Conservation (phyloP, 805 yeast species). For the Candida morakotiae region DNA sequence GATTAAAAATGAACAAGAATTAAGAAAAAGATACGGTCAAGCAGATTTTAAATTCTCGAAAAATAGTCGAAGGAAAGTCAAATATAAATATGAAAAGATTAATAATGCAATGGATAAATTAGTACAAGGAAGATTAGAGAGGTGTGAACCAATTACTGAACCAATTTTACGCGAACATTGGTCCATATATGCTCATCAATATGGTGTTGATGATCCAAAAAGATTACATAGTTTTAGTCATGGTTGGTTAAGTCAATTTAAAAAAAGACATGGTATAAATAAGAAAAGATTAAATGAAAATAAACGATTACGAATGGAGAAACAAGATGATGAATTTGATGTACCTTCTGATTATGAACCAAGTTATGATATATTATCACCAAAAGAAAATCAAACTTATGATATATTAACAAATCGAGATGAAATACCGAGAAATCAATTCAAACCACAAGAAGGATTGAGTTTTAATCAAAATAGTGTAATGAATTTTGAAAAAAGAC, state of each 20-base stretch:
- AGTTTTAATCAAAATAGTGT: slow-evolving; percentile 16
- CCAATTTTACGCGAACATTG: slow-evolving; percentile 54
- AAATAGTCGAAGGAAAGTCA: slow-evolving; percentile 41
- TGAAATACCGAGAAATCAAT: slow-evolving; percentile 16
- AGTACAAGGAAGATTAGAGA: slow-evolving; percentile 42
- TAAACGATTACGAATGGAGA: background rate
- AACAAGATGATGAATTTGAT: slow-evolving; percentile 1
- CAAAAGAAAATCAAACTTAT: slow-evolving; percentile 6
- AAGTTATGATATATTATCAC: background rate
- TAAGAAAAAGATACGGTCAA: slow-evolving; percentile 42
- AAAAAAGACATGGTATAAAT: slow-evolving; percentile 51
- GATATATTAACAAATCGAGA: slow-evolving; percentile 16
- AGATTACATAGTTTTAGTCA: slow-evolving; percentile 52
- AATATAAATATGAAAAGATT: slow-evolving; percentile 54
- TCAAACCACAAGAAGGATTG: slow-evolving; percentile 24
- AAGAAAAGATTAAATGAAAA: slow-evolving; percentile 18
- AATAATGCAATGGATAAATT: slow-evolving; percentile 56
- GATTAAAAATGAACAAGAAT: slow-evolving; percentile 50
- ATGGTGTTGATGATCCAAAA: slow-evolving; percentile 59
- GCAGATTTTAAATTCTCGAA: slow-evolving; percentile 27
- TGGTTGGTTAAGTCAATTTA: slow-evolving; percentile 62
- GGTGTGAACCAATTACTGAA: slow-evolving; percentile 48
- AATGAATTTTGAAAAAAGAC: slow-evolving; percentile 4
- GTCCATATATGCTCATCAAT: slow-evolving; percentile 50
- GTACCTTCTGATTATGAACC: background rate